Percentiles rank a stretch among this genome's conserved stretches.
These are phyloP conservation scores for Glebionis coronaria DNA, from an alignment of 129 eudicot genomes.

Conservation along the genomic window DNA sequence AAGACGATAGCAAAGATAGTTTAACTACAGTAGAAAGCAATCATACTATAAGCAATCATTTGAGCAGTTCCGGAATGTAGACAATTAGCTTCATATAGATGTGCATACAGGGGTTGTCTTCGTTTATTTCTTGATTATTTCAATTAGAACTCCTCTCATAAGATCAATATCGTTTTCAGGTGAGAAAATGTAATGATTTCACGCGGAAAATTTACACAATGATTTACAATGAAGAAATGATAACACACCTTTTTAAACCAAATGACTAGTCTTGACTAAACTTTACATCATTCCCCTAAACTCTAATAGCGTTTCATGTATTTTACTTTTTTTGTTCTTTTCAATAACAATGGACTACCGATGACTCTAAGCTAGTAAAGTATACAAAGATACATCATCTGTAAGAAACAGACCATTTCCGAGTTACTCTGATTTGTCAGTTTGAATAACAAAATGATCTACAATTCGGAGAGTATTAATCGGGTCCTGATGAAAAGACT, in stretches of 20 bases:
- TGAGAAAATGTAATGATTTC: no score
- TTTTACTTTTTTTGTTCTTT: neutral
- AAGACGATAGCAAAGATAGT: no score
- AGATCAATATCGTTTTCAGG: no score
- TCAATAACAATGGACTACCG: neutral
- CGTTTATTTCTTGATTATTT: no score
- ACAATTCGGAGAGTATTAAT: slow-evolving; percentile 60
- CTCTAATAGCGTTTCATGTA: neutral
- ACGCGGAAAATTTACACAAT: neutral
- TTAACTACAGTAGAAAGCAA: no score
- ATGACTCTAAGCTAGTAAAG: slow-evolving; percentile 11
- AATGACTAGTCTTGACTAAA: neutral
- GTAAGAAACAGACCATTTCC: slow-evolving; percentile 41
- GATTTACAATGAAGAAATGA: slow-evolving; percentile 20
- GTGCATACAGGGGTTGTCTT: no score
- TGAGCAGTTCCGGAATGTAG: no score
- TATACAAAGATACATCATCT: slow-evolving; percentile 21
- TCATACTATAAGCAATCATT: no score
- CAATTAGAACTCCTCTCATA: no score
- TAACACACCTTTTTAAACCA: slow-evolving; percentile 12
- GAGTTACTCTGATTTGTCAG: slow-evolving; percentile 20
- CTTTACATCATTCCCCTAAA: neutral
- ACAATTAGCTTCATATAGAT: no score
- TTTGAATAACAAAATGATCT: slow-evolving; percentile 69
- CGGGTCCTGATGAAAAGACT: slow-evolving; percentile 66